A percentile compares a stretch with the other conserved stretches of the same genome.
Evolutionary conservation across 148 eudicot genomes (phyloP).

Genomic region (Fagopyrum esculentum): DNA sequence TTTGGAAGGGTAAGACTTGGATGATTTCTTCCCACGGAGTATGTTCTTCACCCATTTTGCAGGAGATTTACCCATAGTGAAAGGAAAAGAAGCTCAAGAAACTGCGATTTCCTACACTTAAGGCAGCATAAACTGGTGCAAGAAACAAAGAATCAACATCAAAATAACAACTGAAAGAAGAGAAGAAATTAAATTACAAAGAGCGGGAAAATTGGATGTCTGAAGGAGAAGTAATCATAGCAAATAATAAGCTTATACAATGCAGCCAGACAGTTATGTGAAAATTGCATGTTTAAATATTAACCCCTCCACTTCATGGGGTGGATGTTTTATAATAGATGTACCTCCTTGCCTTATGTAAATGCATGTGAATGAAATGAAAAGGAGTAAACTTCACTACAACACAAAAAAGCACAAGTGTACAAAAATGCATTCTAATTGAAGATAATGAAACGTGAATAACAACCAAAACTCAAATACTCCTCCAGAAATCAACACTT

Average conservation of each 20-base stretch:
- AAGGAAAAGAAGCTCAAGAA: conserved; percentile 1
- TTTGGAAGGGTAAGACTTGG: conserved; percentile 13
- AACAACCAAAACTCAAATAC: too few relatives aligned
- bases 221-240: background rate
- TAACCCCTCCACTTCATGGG: background rate
- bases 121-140: background rate
- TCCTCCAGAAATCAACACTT: background rate
- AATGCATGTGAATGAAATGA: background rate
- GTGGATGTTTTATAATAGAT: background rate
- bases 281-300: too few relatives aligned
- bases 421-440: too few relatives aligned
- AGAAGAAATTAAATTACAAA: too few relatives aligned
- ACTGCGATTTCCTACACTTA: background rate
- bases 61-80: conserved; percentile 13
- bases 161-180: background rate
- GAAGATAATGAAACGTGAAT: too few relatives aligned
- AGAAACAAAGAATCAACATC: background rate
- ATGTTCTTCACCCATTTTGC: conserved; percentile 14
- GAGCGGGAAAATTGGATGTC: background rate
- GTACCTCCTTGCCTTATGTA: background rate
- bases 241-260: too few relatives aligned
- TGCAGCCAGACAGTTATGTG: too few relatives aligned
- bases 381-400: background rate
- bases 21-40: conserved; percentile 13
- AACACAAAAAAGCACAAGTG: background rate